Percentiles rank a stretch among this genome's conserved stretches.
phyloP scores from a whole-genome alignment of 306 rosid genomes.

The Alnus rubra region DNA sequence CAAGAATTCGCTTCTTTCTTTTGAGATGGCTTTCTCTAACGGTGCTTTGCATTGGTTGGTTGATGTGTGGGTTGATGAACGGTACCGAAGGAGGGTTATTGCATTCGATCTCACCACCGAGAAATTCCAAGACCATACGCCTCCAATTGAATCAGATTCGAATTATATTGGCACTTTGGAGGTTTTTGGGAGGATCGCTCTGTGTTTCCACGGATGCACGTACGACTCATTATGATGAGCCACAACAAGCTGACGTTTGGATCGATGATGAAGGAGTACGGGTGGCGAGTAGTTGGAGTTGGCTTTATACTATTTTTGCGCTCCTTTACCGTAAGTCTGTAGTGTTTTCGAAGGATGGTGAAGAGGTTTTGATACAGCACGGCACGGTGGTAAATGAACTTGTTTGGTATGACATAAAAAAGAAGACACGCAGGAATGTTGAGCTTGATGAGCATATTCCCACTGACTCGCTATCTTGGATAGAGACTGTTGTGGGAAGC shows the following conservation, averaged over 20 bases:
- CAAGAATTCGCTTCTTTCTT: neutral
- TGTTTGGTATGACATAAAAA: no score
- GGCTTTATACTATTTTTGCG: neutral
- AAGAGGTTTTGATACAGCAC: no score
- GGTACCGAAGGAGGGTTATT: neutral
- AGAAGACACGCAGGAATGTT: no score
- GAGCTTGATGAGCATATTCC: no score
- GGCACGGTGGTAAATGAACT: no score
- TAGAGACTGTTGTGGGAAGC: no score
- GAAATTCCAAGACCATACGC: neutral
- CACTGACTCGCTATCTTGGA: no score
- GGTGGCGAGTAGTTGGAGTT: neutral
- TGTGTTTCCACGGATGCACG: neutral
- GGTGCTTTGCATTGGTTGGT: neutral
- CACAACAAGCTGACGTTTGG: neutral
- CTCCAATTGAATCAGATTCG: neutral
- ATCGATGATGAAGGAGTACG: neutral
- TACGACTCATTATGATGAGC: neutral
- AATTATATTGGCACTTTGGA: neutral
- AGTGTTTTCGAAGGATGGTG: no score
- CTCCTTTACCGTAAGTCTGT: no score
- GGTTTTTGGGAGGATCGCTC: neutral
- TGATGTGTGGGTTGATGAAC: no score
- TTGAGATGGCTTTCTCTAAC: neutral
- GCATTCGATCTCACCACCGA: neutral